Base-by-base conservation (phyloP, 2,329 filamentous ascomycete genomes). In the Aspergillus arachidicola region DNA sequence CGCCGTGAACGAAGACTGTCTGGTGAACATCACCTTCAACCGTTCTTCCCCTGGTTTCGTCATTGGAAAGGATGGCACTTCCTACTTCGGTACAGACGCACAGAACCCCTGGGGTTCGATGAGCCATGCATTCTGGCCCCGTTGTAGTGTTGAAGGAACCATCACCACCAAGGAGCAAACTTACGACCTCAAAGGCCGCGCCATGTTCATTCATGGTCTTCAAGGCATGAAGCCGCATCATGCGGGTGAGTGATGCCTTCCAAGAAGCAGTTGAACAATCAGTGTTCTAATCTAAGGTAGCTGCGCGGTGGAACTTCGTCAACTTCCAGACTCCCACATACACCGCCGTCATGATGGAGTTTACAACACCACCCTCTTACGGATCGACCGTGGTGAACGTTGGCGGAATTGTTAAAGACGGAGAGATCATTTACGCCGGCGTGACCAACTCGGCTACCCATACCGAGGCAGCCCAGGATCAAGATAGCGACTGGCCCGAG, bases 201-300 rank as follows among this genome's bases (percentile, higher is more conserved):
- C 89, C 36, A 83, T 96, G 72, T 94, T 93, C 80, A 85, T 90
- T 69, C 91, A 95, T 78, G 94, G 93, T 46, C 82, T 98, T 57
- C 95, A 98, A 82, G 95, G 94, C 77, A 98, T 98, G 94, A 99
- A 99, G 86, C 95, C 95, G 46, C 95, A 99, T 79, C 96, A 99
- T 77, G 91, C 93, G 64, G 94, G 86, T 88, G 82, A 72, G 81
- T 72, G 56, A 14, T 23, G 60, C 9, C 23, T 21, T 43, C 7
- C 11, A 45, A 51, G 19, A 51, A 19, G 45, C 53, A 28, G 23
- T 36, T 45, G 28, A 34, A 19, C 26, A 66, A 19, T 19, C 14
- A 34, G 14, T 4, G 6, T 23, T 23, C 32, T 55, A 70, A 60
- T 68, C 61, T 41, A 32, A 28, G 12, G 48, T 68, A 87, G 88